Evolutionary conservation across 495 filamentous ascomycete species (phyloP), one percentile per base, ranked within the genome.

Genomic region (Hypoxylon crocopeplum): DNA sequence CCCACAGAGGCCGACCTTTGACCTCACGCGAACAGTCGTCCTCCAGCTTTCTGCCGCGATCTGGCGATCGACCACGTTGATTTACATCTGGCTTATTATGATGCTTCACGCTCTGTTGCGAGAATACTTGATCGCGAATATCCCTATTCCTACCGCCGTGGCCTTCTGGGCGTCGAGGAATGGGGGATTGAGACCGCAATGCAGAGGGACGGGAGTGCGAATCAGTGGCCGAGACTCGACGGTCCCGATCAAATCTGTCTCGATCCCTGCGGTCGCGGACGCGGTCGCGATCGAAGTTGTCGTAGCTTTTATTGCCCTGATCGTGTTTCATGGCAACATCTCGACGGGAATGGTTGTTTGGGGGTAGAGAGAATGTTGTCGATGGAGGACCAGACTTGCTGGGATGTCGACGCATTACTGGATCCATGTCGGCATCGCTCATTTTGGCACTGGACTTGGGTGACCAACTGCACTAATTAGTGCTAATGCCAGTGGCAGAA

Each of bases 301-400:
- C 61, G 34, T 41, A 57, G 16, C 32, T 51, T 42, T 68, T 64
- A 10, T 20, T 61, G 36, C 32, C 53, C 6, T 64, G 65, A 50
- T 68, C 62, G 61, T 61, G 65, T 63, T 53, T 66, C 68, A 70
- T 70, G 21, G 56, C 62, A 48, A 51, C 68, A 66, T 70, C 65
- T 53, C 61, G 54, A 30, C 6, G 15, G 15, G 47, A 36, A 58
- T 46, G 33, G 53, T 59, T 58, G 39, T 49, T 45, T 48, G 58
- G 24, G 47, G 46, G 24, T 59, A 37, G 46, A 22, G 58, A 40
- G 27, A 52, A 40, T 15, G 64, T 27, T 40, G 68, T 44, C 44
- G 32, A 13, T 56, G 54, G 2, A 52, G 38, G 57, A 56, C 38
- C 33, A 57, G 59, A 34, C 53, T 57, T 56, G 34, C 58, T 48